Conservation (phyloP, 768 basidiomycete genomes). For the Rossbeevera mucosa region DNA sequence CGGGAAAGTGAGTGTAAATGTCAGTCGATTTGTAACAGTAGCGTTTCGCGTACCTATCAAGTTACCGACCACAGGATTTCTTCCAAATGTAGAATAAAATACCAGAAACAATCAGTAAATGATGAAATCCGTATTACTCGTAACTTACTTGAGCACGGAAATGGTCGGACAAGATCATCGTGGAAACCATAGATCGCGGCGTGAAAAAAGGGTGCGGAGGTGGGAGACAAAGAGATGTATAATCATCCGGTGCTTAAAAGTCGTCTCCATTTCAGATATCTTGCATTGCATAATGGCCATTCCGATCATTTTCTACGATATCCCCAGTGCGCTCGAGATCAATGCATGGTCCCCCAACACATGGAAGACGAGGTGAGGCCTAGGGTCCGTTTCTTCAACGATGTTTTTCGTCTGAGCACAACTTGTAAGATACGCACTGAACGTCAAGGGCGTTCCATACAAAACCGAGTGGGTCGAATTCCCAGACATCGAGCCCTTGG, state of each 20-base stretch:
- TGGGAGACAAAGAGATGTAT: too few species aligned
- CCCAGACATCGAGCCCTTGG: constrained; percentile 36
- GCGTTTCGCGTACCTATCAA: background rate
- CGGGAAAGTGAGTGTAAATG: background rate
- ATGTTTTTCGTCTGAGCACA: background rate
- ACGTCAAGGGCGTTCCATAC: constrained; percentile 39
- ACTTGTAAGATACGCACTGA: constrained; percentile 32
- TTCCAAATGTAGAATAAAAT: too few species aligned
- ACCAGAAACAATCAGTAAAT: too few species aligned
- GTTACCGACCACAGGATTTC: background rate
- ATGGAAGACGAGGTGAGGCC: constrained; percentile 40
- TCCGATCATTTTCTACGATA: constrained; percentile 42
- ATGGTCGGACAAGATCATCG: too few species aligned
- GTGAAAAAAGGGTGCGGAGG: too few species aligned
- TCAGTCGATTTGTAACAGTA: background rate
- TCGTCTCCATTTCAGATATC: background rate
- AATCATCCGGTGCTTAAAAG: constrained; percentile 4
- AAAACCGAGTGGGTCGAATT: constrained; percentile 42
- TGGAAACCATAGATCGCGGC: too few species aligned
- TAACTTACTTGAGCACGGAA: too few species aligned
- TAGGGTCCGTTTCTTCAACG: background rate
- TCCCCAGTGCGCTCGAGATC: constrained; percentile 30
- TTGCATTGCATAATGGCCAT: constrained; percentile 18
- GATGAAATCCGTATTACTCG: too few species aligned
- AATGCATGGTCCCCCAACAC: constrained; percentile 44